These are phyloP conservation scores for Bacidia rubella DNA, from an alignment of 495 filamentous ascomycete species.

Conservation along the genomic window DNA sequence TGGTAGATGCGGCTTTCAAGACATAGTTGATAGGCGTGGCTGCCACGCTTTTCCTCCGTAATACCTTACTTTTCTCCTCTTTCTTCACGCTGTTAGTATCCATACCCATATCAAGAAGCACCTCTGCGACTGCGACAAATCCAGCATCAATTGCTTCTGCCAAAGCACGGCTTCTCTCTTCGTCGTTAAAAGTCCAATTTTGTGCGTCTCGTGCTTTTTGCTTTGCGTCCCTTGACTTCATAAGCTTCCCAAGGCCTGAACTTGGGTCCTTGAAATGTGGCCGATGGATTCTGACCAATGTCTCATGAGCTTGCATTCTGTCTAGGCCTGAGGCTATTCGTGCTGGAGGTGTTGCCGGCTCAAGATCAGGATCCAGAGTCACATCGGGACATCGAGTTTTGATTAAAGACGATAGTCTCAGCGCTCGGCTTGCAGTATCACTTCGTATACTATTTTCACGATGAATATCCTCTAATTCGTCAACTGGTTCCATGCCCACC, in stretches of 20 bases:
- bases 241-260: conserved; percentile 1
- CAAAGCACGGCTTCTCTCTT: conserved; percentile 7
- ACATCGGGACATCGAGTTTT: background rate
- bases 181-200: conserved; percentile 5
- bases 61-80: conserved; percentile 5
- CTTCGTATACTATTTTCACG: conserved; percentile 1
- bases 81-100: conserved; percentile 5
- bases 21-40: conserved; percentile 1
- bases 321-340: background rate
- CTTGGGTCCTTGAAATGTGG: conserved; percentile 1
- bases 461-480: background rate
- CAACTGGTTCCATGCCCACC: conserved; percentile 7
- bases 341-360: background rate
- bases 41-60: background rate
- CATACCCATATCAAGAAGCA: conserved; percentile 7
- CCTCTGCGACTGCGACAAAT: conserved; percentile 7
- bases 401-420: conserved; percentile 7
- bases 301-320: conserved; percentile 2
- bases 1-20: conserved; percentile 2
- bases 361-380: background rate
- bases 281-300: conserved; percentile 2
- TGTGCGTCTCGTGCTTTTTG: conserved; percentile 4
- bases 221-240: conserved; percentile 9
- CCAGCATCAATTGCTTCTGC: conserved; percentile 5
- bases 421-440: conserved; percentile 5